Base-by-base conservation (phyloP, 352 stramenopile genomes). In the Pythium guiyangense region DNA sequence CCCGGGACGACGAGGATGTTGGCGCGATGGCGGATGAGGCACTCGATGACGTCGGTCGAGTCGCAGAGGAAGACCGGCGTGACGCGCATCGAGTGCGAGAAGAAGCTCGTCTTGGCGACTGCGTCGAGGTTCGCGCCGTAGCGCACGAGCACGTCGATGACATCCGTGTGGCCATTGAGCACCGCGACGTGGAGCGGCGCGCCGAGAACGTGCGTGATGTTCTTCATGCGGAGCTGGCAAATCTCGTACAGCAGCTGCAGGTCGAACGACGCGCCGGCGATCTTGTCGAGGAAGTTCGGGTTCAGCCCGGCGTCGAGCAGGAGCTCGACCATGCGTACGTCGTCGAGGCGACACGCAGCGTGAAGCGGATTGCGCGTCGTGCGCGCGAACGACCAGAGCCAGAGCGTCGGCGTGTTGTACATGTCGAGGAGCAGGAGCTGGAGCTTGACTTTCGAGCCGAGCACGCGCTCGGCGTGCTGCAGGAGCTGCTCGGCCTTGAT, bases 211-310 rank as follows among this genome's bases (percentile, higher is more conserved):
- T 89, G 81, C 10, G 73, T 77, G 52, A 91, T 71, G 54, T 86
- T 89, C 45, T 69, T 72, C 17, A 85, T 68, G 18, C 84, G 79
- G 11, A 86, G 60, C 45, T 86, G 77, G 57, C 71, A 85, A 42
- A 87, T 49, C n/a, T 90, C 74, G 60, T 88, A 90, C 9, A 90
- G 45, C 20, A 86, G 48, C 45, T 84, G 74, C 18, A 90, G 53
- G 49, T 78, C 77, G 46, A 87, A 74, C 3, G 69, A 72, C 31
- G 71, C 72, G 6, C 84, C 79, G 3, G 77, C 70, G 47, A 88
- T 88, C 69, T 92, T 91, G 66, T 94, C 84, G 26, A 92, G 65
- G 43, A 83, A 81, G 47, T 94, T 90, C 1, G 84, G 70, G 51
- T 86, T 84, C 34, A 94, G 51, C 1, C 79, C 79, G 6, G 76